Evolutionary conservation across 495 filamentous ascomycete species (phyloP), one percentile per base, ranked within the genome.

Genomic region (Pyrenula massariospora): DNA sequence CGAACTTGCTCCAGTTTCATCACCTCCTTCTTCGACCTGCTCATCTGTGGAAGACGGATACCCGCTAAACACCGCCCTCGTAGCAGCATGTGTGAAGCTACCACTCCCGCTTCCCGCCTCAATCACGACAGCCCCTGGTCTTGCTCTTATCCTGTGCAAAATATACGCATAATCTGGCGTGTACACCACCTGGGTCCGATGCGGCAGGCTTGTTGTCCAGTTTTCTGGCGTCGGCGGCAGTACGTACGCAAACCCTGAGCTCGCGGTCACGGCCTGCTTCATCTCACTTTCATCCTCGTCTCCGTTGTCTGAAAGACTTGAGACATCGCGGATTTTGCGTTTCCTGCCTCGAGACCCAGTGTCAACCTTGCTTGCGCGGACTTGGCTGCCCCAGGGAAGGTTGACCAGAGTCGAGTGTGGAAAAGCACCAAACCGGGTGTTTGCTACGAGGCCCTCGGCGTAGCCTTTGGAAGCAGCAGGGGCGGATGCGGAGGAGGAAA

Each of bases 81-180:
- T 89, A 1, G 90, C 78, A 0, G 93, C 93, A 64, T 98, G 93
- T 11, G 91, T 96, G 69, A 98, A 98, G 24, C 86, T 91, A 10
- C 93, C 93, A 68, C 90, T 95, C 0, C 93, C 93, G 0, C 92
- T 89, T 21, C 93, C 93, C 1, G 93, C 94, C 70, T 98, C 93
- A 52, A 98, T 93, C 11, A 98, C 65, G 10, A 78, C 79, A 10
- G 77, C 80, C 1, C 93, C 94, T 0, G 93, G 90, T 22, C 88
- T 72, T 1, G 84, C 92, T 12, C 88, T 82, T 52, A 98, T 76
- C 51, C 90, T 79, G 65, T 96, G 89, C 22, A 98, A 78, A 42
- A 98, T 85, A 65, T 93, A 98, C 70, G 91, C 95, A 71, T 95
- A 95, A 68, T 98, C 93, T 10, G 94, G 90, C 1, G 89, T 96